Percentiles rank a stretch among this genome's conserved stretches.
These are phyloP conservation scores for Coelastrella sp. DNA, from an alignment of 139 green algal genomes.

Conservation along the genomic window DNA sequence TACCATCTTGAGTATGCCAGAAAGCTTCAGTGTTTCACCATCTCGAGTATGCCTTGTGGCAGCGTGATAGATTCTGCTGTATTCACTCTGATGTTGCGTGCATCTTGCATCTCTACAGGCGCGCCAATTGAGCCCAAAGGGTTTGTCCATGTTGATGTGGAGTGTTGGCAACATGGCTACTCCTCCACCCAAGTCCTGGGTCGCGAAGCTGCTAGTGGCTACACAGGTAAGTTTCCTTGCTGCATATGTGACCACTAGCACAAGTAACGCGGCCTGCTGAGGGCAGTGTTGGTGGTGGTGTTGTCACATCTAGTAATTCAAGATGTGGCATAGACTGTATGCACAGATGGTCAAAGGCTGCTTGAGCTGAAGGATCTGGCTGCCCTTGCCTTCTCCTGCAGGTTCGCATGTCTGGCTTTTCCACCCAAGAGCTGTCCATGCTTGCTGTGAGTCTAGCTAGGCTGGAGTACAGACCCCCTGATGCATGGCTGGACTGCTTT, in stretches of 20 bases:
- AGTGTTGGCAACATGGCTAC: slow-evolving; percentile 14
- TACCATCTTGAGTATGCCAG: no score
- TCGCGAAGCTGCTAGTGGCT: slow-evolving; percentile 38
- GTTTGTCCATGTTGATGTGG: slow-evolving; percentile 49
- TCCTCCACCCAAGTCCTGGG: slow-evolving; percentile 15
- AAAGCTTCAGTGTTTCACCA: no score
- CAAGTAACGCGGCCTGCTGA: no score
- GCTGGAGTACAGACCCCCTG: slow-evolving; percentile 40
- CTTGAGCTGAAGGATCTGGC: no score
- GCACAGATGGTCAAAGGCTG: no score
- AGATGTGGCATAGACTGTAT: no score
- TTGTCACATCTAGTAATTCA: no score
- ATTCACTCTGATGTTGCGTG: no score
- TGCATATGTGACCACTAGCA: not conserved
- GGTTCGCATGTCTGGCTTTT: slow-evolving; percentile 41
- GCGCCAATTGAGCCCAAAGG: slow-evolving; percentile 27
- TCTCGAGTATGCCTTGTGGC: no score
- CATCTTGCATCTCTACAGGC: not conserved
- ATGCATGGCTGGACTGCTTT: slow-evolving; percentile 41
- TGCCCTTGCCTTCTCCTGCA: no score
- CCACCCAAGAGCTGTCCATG: slow-evolving; percentile 40
- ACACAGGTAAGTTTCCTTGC: slow-evolving; percentile 24
- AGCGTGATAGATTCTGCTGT: no score
- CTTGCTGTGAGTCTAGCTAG: slow-evolving; percentile 38
- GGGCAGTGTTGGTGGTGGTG: no score